Evolutionary conservation across 2,329 filamentous ascomycete species (phyloP).

Genomic region (Incumbomyces delicatus): DNA sequence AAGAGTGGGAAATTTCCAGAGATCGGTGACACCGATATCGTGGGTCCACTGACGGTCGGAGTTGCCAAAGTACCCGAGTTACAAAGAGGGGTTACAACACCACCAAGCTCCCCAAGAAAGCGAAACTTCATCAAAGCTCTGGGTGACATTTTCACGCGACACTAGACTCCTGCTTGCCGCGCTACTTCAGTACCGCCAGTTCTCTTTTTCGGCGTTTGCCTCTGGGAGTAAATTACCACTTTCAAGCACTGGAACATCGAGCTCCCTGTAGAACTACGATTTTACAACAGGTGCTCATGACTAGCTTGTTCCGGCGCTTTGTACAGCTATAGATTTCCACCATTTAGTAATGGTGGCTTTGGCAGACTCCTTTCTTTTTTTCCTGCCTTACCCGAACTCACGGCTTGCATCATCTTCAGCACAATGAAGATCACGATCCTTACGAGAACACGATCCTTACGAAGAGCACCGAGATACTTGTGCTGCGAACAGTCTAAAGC

Average conservation of each 20-base stretch:
- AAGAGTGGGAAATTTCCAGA: slow-evolving; percentile 71
- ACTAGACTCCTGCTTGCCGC: background rate
- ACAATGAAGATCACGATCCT: slow-evolving; percentile 1
- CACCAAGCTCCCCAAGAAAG: slow-evolving; percentile 32
- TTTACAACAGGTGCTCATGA: background rate
- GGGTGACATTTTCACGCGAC: slow-evolving; percentile 28
- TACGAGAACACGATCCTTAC: slow-evolving; percentile 2
- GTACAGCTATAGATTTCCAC: background rate
- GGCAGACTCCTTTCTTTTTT: background rate
- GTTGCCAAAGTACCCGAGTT: slow-evolving; percentile 20
- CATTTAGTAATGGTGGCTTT: background rate
- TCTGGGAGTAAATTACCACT: background rate
- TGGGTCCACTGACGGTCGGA: slow-evolving; percentile 70
- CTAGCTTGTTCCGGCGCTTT: background rate
- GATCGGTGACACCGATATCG: slow-evolving; percentile 82
- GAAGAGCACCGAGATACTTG: background rate
- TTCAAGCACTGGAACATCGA: background rate
- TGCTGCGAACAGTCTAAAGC: too few relatives aligned
- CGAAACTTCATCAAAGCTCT: slow-evolving; percentile 37
- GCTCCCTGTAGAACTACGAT: background rate
- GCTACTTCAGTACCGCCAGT: background rate
- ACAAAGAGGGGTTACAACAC: slow-evolving; percentile 29
- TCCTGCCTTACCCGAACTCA: background rate
- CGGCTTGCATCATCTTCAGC: background rate
- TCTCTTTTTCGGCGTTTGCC: background rate